A percentile compares a stretch with the other conserved stretches of the same genome.
These are phyloP conservation scores for Ceriops zippeliana DNA, from an alignment of 345 rosid species.

Conservation along the genomic window DNA sequence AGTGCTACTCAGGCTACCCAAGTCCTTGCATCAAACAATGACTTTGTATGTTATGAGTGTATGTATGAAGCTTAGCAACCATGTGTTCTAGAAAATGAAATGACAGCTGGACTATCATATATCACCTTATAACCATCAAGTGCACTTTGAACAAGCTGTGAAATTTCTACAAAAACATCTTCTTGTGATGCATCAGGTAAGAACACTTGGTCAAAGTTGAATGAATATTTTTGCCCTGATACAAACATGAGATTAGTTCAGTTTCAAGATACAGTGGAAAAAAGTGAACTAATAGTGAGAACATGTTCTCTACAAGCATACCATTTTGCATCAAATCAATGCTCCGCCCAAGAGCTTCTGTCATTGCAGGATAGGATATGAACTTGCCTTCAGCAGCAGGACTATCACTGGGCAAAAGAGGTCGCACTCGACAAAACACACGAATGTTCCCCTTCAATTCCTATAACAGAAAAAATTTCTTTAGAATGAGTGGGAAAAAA, in stretches of 20 bases:
- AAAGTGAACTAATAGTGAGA: background rate
- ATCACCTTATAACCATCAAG: slow-evolving; percentile 97
- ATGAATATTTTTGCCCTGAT: slow-evolving; percentile 80
- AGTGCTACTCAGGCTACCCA: no score
- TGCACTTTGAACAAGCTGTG: slow-evolving; percentile 98
- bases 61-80: background rate
- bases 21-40: no score
- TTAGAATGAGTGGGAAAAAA: background rate
- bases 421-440: slow-evolving; percentile 96
- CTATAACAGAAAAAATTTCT: slow-evolving; percentile 36
- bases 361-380: slow-evolving; percentile 64
- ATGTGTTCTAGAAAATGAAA: background rate
- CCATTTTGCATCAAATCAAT: slow-evolving; percentile 78
- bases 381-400: slow-evolving; percentile 49
- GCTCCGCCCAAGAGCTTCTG: slow-evolving; percentile 72
- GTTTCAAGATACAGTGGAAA: background rate
- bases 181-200: slow-evolving; percentile 68
- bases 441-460: slow-evolving; percentile 97
- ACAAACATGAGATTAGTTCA: slow-evolving; percentile 13
- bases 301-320: slow-evolving; percentile 18
- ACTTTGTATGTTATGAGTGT: no score
- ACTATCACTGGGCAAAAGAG: slow-evolving; percentile 68
- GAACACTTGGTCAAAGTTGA: slow-evolving; percentile 86
- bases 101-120: slow-evolving; percentile 2
- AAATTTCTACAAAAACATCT: slow-evolving; percentile 85